Evolutionary conservation across 139 green algal genomes (phyloP).

Genomic region (Mychonastes homosphaera): DNA sequence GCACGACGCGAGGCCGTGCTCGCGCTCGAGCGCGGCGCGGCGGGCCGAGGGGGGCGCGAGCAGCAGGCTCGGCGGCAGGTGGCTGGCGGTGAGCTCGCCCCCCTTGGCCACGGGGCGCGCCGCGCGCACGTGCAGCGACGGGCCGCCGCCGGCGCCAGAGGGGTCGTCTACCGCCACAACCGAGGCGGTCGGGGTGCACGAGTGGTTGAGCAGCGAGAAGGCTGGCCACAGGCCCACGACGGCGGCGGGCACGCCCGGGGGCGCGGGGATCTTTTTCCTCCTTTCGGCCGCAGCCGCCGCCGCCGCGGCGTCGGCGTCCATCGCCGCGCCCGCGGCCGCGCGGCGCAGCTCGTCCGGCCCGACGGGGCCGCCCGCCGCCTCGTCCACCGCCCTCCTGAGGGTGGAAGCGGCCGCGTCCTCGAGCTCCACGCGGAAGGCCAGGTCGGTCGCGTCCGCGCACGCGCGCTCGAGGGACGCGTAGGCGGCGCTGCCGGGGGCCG

Average conservation of each 20-base stretch:
- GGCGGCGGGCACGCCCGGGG: not conserved
- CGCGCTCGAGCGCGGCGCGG: slow-evolving; percentile 7
- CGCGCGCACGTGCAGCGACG: slow-evolving; percentile 3
- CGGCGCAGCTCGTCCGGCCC: too few species aligned
- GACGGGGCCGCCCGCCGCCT: too few species aligned
- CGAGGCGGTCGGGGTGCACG: slow-evolving; percentile 22
- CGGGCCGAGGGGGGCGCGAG: slow-evolving; percentile 13
- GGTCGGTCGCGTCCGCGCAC: too few species aligned
- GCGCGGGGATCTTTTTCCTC: not conserved
- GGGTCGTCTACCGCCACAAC: slow-evolving; percentile 8
- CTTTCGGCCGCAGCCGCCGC: not conserved
- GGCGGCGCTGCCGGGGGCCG: too few species aligned
- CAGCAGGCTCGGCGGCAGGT: slow-evolving; percentile 17
- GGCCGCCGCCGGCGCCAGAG: not conserved
- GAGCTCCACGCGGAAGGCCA: too few species aligned
- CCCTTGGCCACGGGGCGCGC: slow-evolving; percentile 6
- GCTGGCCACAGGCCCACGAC: slow-evolving; percentile 26
- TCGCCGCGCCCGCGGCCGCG: too few species aligned
- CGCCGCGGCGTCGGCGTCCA: not conserved
- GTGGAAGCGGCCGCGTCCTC: not conserved
- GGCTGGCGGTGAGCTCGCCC: slow-evolving; percentile 9
- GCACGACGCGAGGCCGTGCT: slow-evolving; percentile 10
- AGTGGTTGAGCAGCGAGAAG: slow-evolving; percentile 18
- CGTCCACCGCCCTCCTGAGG: not conserved
- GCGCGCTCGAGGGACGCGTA: too few species aligned